A percentile compares a stretch with the other conserved stretches of the same genome.
Evolutionary conservation across 768 basidiomycete species (phyloP).

Genomic region (Boletus reticuloceps): DNA sequence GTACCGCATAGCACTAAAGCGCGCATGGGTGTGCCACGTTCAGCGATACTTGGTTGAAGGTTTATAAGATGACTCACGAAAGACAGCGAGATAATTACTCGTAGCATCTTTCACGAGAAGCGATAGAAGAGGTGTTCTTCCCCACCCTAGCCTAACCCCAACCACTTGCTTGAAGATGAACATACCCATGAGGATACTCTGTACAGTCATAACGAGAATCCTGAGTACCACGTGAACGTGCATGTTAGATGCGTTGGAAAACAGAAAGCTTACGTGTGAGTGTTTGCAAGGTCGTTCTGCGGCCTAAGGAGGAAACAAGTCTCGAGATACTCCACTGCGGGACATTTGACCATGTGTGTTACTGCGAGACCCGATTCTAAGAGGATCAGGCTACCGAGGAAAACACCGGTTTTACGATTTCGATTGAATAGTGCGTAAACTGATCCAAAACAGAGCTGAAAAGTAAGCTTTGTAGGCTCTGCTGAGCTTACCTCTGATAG

Average conservation of each 20-base stretch:
- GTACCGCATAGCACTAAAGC: conserved; percentile 1
- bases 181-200: conserved; percentile 39
- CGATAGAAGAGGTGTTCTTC: conserved; percentile 38
- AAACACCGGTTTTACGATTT: conserved; percentile 24
- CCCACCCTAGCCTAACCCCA: conserved; percentile 38
- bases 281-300: not conserved
- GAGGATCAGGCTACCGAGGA: conserved; percentile 11
- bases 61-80: conserved; percentile 28
- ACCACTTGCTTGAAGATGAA: conserved; percentile 36
- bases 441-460: not conserved
- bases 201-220: conserved; percentile 26
- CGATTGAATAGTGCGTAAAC: conserved; percentile 35
- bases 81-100: conserved; percentile 41
- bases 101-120: conserved; percentile 46
- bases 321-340: not conserved
- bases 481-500: conserved; percentile 21
- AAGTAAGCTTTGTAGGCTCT: not conserved
- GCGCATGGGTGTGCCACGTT: not conserved
- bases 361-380: conserved; percentile 15
- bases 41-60: not conserved
- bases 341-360: conserved; percentile 20
- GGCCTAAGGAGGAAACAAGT: conserved; percentile 25
- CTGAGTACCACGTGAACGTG: conserved; percentile 4
- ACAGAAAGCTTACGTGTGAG: conserved; percentile 17
- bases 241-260: not conserved